Base-by-base conservation (phyloP, 805 yeast genomes). In the Hanseniaspora lindneri region DNA sequence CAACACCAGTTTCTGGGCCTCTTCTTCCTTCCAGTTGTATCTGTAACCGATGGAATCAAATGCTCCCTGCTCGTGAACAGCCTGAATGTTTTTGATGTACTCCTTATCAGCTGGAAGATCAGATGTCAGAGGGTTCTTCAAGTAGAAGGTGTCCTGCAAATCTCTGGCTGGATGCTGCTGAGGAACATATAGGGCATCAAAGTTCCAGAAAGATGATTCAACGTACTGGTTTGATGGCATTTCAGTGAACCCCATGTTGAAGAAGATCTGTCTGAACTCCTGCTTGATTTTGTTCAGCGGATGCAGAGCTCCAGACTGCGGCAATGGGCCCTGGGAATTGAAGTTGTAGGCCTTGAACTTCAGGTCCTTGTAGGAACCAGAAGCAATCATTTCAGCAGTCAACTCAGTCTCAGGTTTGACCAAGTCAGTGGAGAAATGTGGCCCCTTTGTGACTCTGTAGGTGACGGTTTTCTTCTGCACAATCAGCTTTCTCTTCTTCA, bases 101-200 rank as follows among this genome's bases (percentile, higher is more conserved):
- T 70, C 66, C 62, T 73, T 71, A 67, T 92, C 98, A 55, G 79
- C 78, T 47, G 97, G 98, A 58, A 74, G 71, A 53, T 79, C 80
- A 49, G 95, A 95, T 53, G 66, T 71, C 43, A 69, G 72, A 29
- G 99, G 99, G 63, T 92, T 97, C 64, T 88, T 89, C 68, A 92
- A 74, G 70, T 92, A 92, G 72, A 92, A 92, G 52, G 99, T 92
- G 69, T 92, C 99, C 69, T 92, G 99, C 65, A 92, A 74, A 65
- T 92, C 99, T 72, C 99, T 81, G 43, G 99, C 99, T 16, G 99
- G 98, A 70, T 92, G 99, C 71, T 92, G 97, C 71, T 92, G 99
- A 50, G 99, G 99, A 49, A 92, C 99, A 60, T 71, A 92, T 60
- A 92, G 74, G 3, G 98, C 78, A 66, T 92, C 99, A 62, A 92